Base-by-base conservation (phyloP, 257 asterid genomes). In the Ligustrum vulgare region DNA sequence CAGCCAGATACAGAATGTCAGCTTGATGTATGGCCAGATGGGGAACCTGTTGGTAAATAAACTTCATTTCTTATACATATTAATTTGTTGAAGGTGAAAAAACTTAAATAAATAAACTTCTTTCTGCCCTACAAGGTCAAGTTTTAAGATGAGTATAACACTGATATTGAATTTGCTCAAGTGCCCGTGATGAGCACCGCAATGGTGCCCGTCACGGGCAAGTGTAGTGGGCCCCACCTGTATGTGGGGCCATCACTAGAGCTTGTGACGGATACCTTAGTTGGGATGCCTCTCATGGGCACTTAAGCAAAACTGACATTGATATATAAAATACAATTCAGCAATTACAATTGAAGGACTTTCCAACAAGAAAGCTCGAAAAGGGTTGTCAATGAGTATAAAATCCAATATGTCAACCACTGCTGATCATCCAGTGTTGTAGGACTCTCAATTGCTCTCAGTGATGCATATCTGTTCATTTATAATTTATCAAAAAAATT, bases 371-470 rank as follows among this genome's bases (percentile, higher is more conserved):
- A 93, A 25, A 95, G 92, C 89, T 94, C 98, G 75, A 94, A 94
- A 9, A 94, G 80, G 35, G 98, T 82, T 28, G 85, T 81, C 9
- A 94, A 87, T 2, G 98, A 94, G 85, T 94, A 92, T 3, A 92
- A 87, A 85, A 94, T 79, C 98, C 98, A 92, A 75, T 92, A 94
- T 1, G 98, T 94, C 1, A 94, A 88, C 98, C 98, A 94, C 65
- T 94, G 97, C 41, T 90, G 98, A 86, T 94, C 98, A 72, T 94
- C 98, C 16, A 92, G 81, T 2, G 98, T 84, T 64, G 20, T 84
- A 80, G 18, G 88, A 80, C 69, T 86, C 87, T 94, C 98, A 33
- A 94, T 94, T 72, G 98, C 98, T 79, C 92, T 74, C 89, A 88
- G 77, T 0, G 98, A 94, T 68, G 96, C 97, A 78, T 90, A 94